Evolutionary conservation across 331 rosid species (phyloP).

Genomic region (Cydonia oblonga): DNA sequence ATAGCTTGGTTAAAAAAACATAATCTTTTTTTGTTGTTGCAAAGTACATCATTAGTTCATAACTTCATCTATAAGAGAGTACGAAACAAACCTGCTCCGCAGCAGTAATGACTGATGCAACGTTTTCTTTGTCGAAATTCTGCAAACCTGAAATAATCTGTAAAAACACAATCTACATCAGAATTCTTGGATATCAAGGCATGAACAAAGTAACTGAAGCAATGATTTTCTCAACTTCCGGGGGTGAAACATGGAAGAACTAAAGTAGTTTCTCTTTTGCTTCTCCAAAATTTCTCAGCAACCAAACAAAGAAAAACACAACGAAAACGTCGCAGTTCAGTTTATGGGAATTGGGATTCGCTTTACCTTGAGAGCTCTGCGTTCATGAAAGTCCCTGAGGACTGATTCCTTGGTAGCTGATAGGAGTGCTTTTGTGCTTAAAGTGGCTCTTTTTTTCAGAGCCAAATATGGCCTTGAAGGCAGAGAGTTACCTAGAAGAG

Average conservation of each 20-base stretch:
- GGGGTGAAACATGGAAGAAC: background rate
- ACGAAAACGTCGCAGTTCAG: background rate
- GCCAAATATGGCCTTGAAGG: slow-evolving; percentile 29
- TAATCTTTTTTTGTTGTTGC: background rate
- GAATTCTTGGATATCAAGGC: background rate
- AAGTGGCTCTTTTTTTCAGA: slow-evolving; percentile 33
- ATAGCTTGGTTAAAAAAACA: background rate
- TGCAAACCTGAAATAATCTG: slow-evolving; percentile 88
- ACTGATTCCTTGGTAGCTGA: slow-evolving; percentile 51
- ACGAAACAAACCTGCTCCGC: slow-evolving; percentile 57
- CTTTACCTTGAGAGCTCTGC: slow-evolving; percentile 69
- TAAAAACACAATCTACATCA: slow-evolving; percentile 1
- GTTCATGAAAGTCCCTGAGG: slow-evolving; percentile 52
- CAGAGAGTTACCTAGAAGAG: slow-evolving; percentile 21
- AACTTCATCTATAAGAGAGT: background rate
- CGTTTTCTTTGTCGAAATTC: slow-evolving; percentile 63
- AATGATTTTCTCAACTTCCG: too few species aligned
- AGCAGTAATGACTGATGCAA: slow-evolving; percentile 74
- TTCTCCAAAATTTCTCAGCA: background rate
- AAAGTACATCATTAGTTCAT: background rate
- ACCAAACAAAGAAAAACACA: background rate
- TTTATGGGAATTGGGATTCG: background rate
- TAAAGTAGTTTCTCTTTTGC: background rate
- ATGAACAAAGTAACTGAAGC: too few species aligned
- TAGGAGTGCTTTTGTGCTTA: slow-evolving; percentile 38